Evolutionary conservation across 2,329 filamentous ascomycete genomes (phyloP), one percentile per base, ranked within the genome.

Genomic region (Aspergillus clavatus): DNA sequence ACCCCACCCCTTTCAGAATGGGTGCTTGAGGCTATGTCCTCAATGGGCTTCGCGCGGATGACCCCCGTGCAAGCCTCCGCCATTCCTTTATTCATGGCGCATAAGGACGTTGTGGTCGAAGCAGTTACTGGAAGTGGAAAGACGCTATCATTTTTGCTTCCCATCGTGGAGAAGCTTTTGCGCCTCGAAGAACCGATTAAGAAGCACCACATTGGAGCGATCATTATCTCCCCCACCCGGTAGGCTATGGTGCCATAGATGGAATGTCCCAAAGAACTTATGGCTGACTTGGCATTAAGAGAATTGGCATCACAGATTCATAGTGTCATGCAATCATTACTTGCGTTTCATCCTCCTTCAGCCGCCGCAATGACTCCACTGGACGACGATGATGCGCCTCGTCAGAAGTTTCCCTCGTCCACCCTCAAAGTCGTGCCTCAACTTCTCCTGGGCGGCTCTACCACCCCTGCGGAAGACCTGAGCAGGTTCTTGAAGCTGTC

Each of bases 41-140:
- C 83, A 53, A 91, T 93, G 84, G 88, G 89, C 49, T 95, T 95
- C 68, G 73, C 77, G 52, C 84, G 86, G 65, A 90, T 93, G 78
- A 96, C 90, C 3, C 91, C 91, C 1, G 90, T 96, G n/a, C 91
- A 97, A 71, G 88, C 90, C 36, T 91, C 89, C 47, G 86, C 88
- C 4, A 86, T 96, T 54, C 89, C 89, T 10, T 79, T 95, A 41
- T 93, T 95, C 63, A 83, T 90, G 70, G 84, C 82, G 41, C 87
- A 95, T 65, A 95, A 94, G 61, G 89, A 95, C 67, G 87, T 95
- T 4, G 89, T 95, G 1, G 89, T 95, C 5, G 89, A 95, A 73
- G 89, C 89, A 24, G 89, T 95, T 3, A 95, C 89, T 2, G 89
- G 90, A 10, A 93, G 87, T 66, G 89, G 89, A 48, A 95, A 96